Conservation (phyloP, 768 basidiomycete species). For the Suillus plorans region DNA sequence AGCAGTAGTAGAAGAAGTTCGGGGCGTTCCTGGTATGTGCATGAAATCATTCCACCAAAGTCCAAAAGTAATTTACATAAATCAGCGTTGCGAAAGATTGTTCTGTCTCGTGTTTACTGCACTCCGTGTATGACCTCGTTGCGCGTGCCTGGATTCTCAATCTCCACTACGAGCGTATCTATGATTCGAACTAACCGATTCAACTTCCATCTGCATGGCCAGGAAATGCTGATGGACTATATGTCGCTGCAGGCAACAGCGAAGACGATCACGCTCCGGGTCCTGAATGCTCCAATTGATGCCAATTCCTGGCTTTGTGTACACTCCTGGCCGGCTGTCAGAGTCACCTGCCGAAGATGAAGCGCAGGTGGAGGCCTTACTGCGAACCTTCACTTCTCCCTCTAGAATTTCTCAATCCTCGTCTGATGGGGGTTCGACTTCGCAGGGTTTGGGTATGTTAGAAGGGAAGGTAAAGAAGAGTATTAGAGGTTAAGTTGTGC, state of each 20-base stretch:
- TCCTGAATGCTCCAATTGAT: conserved; percentile 42
- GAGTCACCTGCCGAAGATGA: conserved; percentile 1
- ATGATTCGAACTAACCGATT: conserved; percentile 16
- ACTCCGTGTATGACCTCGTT: conserved; percentile 59
- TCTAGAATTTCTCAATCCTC: background rate
- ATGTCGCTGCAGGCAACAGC: background rate
- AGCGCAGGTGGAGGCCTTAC: background rate
- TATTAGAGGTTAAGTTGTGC: conserved; percentile 34
- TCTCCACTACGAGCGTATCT: conserved; percentile 51
- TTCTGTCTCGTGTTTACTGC: conserved; percentile 42
- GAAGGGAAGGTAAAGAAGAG: conserved; percentile 10
- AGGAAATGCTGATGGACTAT: background rate
- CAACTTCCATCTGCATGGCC: background rate
- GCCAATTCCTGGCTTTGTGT: conserved; percentile 42
- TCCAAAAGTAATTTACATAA: background rate
- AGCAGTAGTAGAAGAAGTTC: conserved; percentile 44
- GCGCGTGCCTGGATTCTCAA: conserved; percentile 59
- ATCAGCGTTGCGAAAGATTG: conserved; percentile 30
- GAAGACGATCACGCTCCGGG: conserved; percentile 19
- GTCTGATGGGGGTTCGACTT: background rate
- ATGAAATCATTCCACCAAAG: background rate
- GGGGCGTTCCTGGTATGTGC: conserved; percentile 42
- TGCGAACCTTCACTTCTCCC: background rate
- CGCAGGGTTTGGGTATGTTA: background rate
- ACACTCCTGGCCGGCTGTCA: conserved; percentile 27